phyloP scores from a whole-genome alignment of 2,329 filamentous ascomycete species.

The Cladophialophora carrionii region DNA sequence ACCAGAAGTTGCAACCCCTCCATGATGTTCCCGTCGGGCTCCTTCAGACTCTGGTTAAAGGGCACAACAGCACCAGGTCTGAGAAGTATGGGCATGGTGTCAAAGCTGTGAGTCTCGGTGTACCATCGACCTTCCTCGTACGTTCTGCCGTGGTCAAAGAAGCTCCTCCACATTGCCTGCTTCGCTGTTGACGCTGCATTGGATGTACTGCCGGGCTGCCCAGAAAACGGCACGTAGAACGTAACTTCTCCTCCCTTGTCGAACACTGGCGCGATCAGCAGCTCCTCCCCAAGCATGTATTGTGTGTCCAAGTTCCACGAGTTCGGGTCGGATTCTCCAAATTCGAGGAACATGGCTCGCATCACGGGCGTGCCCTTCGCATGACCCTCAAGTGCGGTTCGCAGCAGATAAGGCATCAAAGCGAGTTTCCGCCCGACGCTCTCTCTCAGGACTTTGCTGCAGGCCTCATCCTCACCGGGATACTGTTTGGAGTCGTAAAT shows the following conservation, averaged over 20 bases:
- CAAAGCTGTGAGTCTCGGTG: conserved; percentile 62
- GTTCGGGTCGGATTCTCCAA: conserved; percentile 67
- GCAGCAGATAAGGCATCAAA: conserved; percentile 62
- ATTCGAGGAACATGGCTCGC: conserved; percentile 69
- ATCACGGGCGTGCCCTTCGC: conserved; percentile 64
- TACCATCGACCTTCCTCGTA: conserved; percentile 58
- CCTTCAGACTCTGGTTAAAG: conserved; percentile 57
- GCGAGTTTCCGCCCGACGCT: conserved; percentile 59
- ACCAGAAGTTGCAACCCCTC: conserved; percentile 46
- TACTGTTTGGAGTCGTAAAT: conserved; percentile 57
- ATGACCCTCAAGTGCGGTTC: conserved; percentile 56
- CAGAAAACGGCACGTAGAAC: conserved; percentile 61
- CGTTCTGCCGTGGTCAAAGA: conserved; percentile 50
- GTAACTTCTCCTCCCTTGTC: conserved; percentile 65
- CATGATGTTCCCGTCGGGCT: conserved; percentile 53
- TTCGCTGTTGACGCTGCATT: conserved; percentile 48
- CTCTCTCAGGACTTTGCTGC: conserved; percentile 59
- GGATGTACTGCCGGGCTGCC: neutral
- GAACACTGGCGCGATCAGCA: conserved; percentile 68
- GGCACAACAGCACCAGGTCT: conserved; percentile 55
- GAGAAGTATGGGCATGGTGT: conserved; percentile 62
- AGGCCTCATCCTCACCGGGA: conserved; percentile 52
- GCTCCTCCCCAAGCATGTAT: conserved; percentile 70
- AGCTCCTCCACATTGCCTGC: conserved; percentile 56
- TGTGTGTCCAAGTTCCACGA: conserved; percentile 70